Base-by-base conservation (phyloP, 2,329 filamentous ascomycete species). In the Xylariaceae sp. region DNA sequence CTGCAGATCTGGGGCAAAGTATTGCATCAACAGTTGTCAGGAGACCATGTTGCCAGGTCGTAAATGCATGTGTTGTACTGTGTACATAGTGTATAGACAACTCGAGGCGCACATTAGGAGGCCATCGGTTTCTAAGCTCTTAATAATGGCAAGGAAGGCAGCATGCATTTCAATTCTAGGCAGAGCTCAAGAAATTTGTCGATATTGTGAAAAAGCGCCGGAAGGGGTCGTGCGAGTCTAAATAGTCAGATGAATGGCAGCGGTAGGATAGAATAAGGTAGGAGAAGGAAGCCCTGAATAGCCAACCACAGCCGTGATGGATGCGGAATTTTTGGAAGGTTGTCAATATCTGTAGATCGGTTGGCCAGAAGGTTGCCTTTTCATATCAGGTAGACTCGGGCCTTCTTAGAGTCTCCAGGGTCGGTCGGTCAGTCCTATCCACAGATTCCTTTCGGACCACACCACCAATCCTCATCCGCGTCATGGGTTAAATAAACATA, bases 341-440 rank as follows among this genome's bases (percentile, higher is more conserved):
- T 14, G 26, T 23, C 26, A 31, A 6, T 24, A 7, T 24, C 21
- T 31, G 33, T 35, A 31, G 16, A 19, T 27, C 38, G 26, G 17
- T 33, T 24, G 21, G 21, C n/a, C n/a, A n/a, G n/a, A n/a, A n/a
- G n/a, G n/a, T n/a, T n/a, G n/a, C n/a, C n/a, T n/a, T n/a, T 2
- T 14, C 30, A 27, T 34, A 31, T 8, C 13, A 8, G 13, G 21
- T 14, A 15, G 16, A 29, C 34, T 31, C 24, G 31, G 31, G 24
- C 16, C 29, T 38, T 38, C 41, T 46, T 44, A 40, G 21, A 38
- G 28, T 38, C 13, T 33, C 38, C 38, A 31, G 34, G 24, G 11
- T 37, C 37, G 36, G 34, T 44, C 42, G 36, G 34, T 44, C 42
- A 36, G 27, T 30, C 27, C 17, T 26, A 23, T 34, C 13, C 31